Base-by-base conservation (phyloP, 2,329 filamentous ascomycete genomes). In the Sarocladium strictum region DNA sequence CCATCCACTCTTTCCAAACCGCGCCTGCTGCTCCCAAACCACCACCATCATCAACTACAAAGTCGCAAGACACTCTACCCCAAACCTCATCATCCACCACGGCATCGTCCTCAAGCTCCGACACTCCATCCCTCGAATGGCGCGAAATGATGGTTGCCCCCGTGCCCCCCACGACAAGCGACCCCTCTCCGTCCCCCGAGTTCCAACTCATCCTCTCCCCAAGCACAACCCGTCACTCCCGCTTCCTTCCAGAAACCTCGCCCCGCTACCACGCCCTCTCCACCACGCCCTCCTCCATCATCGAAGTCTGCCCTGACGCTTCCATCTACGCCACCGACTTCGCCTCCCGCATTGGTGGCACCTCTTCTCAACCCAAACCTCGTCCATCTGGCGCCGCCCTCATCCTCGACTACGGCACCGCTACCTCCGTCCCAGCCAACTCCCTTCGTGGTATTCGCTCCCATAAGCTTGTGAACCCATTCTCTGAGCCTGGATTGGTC, bases 391-490 rank as follows among this genome's bases (percentile, higher is more conserved):
- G 94, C 51, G 94, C 92, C 9, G 94, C 93, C 1, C 77, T 99
- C n/a, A 90, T 99, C 62, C 83, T 99, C 45, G 94, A 99, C 73
- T 99, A 99, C 71, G 94, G 94, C 17, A 88, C 93, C 3, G 71
- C 83, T 2, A 77, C 84, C 62, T 88, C 76, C 0, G 85, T 99
- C 50, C 94, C 94, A 2, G 76, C 88, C 57, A 96, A 96, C 76
- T 95, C 91, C 0, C 79, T 99, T 21, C 87, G 94, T 29, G 94
- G 94, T 21, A 97, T 99, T 68, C 82, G 85, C 33, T 76, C 79
- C 14, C 94, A 99, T 72, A 75, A 77, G 23, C 78, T 80, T 23
- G 87, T 96, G 45, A 91, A 85, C 21, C 90, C 94, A 3, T 90
- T 99, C 63, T 78, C 81, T 1, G 77, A 83, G 5, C 89, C 94